Evolutionary conservation across 2,329 filamentous ascomycete species (phyloP), one percentile per base, ranked within the genome.

Genomic region (Mycogone perniciosa): DNA sequence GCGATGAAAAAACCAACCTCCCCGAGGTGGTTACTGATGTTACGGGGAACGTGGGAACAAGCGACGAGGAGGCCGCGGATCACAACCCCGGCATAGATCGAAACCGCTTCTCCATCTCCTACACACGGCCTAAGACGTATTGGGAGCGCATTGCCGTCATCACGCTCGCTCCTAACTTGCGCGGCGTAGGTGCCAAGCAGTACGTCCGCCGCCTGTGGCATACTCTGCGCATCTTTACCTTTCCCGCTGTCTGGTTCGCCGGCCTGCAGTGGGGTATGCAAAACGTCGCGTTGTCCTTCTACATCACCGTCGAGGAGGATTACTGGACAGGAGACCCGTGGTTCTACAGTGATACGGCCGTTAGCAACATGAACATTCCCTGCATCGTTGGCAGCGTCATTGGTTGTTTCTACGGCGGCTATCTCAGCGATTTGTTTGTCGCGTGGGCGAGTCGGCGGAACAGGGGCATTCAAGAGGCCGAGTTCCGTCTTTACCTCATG

Each of bases 211-310:
- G 77, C 2, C 67, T 82, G 2, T 75, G 74, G 56, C 75, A 81
- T 56, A 81, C 76, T 0, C 64, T 81, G 46, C 73, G 76, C n/a
- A 67, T 81, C 39, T 81, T 81, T 59, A 70, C 71, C 2, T 81
- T 81, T 53, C 79, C 79, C 0, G 78, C 78, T 1, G 77, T 81
- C 7, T 71, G 78, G 55, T 81, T 76, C 54, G 76, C 77, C 3
- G 78, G 79, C 7, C 62, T 81, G 27, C 78, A 81, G 58, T 82
- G 79, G 79, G 79, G 79, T 4, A 69, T 76, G 31, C 79, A 82
- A 61, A 79, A 81, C 56, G 76, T 79, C n/a, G 81, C 79, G 64
- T 64, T 82, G 26, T 76, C 76, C 1, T 81, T 82, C 60, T 81
- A 82, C 55, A 67, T 80, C 31, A 82, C 79, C 0, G 71, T 81